phyloP scores from a whole-genome alignment of 2,329 filamentous ascomycete species.

The Fusarium bulbicola region DNA sequence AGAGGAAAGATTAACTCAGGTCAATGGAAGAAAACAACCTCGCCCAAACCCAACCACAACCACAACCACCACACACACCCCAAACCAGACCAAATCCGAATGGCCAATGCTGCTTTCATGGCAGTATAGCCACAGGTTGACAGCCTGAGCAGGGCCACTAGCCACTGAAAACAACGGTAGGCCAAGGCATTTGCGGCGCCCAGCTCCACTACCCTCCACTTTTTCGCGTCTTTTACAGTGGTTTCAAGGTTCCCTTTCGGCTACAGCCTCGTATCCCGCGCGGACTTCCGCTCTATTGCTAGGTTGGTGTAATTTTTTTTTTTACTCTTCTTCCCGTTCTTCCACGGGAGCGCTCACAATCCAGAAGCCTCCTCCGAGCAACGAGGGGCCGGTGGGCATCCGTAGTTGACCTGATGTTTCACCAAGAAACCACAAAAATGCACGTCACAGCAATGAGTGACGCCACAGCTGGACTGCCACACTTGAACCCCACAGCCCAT shows the following conservation, averaged over 20 bases:
- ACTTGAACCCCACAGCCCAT: background rate
- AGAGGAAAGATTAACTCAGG: slow-evolving; percentile 20
- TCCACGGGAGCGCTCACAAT: background rate
- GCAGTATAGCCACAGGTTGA: slow-evolving; percentile 31
- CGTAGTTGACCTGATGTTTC: slow-evolving; percentile 2
- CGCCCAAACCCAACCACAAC: slow-evolving; percentile 20
- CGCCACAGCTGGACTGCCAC: slow-evolving; percentile 13
- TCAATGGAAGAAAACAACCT: slow-evolving; percentile 20
- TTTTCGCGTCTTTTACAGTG: slow-evolving; percentile 41
- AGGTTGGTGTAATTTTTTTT: background rate
- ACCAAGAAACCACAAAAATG: background rate
- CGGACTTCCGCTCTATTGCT: slow-evolving; percentile 37
- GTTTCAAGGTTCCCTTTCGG: slow-evolving; percentile 31
- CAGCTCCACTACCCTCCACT: slow-evolving; percentile 36
- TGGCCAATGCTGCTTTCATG: slow-evolving; percentile 35
- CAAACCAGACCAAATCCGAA: slow-evolving; percentile 30
- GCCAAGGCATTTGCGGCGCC: slow-evolving; percentile 24
- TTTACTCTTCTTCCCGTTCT: background rate
- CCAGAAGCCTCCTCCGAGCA: slow-evolving; percentile 21
- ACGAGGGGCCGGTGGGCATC: slow-evolving; percentile 32
- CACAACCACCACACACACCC: background rate
- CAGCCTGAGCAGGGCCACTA: slow-evolving; percentile 28
- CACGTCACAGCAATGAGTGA: slow-evolving; percentile 18
- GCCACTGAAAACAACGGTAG: slow-evolving; percentile 32
- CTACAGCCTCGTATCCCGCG: slow-evolving; percentile 45